Evolutionary conservation across 169 alveolate species (phyloP), one percentile per base, ranked within the genome.

Genomic region (Cyclospora cayetanensis): DNA sequence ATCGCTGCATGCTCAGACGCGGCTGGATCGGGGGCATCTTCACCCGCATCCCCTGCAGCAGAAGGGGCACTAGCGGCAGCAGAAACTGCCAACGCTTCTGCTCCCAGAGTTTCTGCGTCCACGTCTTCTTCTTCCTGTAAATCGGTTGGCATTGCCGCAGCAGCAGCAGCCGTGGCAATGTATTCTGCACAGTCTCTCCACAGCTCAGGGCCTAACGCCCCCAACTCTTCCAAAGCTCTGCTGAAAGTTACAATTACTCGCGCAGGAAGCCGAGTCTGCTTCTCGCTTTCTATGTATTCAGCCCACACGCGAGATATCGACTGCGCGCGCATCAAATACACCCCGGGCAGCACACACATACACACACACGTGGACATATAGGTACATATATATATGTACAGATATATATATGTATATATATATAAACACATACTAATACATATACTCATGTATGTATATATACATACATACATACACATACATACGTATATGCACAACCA

Each of bases 151-250:
- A 12, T 25, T 4, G 82, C 50, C 5, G 82, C 72, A 39, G 55
- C 39, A 79, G 52, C 22, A 60, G 22, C n/a, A 79, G 88, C 42
- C 50, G 27, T 31, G 27, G 53, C 22, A 79, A 27, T 35, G 72
- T 42, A 29, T 79, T n/a, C 86, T n/a, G 86, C 86, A 7, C 66
- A 41, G 86, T 74, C 86, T 2, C 34, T 3, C 86, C 86, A 74
- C 41, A 74, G 65, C 86, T 74, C 66, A n/a, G 29, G 65, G 22
- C 42, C 46, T 20, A 74, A 22, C 15, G 86, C 37, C 3, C 86
- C 86, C 22, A 74, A 41, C 86, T 74, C 86, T 34, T 74, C 86
- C n/a, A 74, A 27, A 20, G 86, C 86, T 1, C 86, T 55, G 42
- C 37, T 18, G 25, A 65, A 41, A 55, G 86, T 74, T 41, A 27